These are phyloP conservation scores for Phaeotremella fagi DNA, from an alignment of 768 basidiomycete genomes.

Conservation along the genomic window DNA sequence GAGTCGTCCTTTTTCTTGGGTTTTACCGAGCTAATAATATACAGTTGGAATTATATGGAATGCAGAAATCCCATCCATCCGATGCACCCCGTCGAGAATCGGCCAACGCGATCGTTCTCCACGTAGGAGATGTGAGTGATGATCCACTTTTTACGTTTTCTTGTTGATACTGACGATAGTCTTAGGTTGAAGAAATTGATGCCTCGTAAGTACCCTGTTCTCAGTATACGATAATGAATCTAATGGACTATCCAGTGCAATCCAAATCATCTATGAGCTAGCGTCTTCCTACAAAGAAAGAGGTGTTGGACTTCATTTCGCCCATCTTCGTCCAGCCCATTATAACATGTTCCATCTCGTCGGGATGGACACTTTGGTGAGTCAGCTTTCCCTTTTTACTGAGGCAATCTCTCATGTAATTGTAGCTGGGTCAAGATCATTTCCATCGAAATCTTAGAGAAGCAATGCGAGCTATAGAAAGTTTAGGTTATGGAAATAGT, in stretches of 20 bases:
- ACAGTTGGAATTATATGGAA: constrained; percentile 82
- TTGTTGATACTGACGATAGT: not conserved
- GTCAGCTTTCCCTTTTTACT: too few species aligned
- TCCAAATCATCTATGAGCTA: constrained; percentile 76
- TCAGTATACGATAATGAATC: not conserved
- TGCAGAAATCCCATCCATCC: constrained; percentile 74
- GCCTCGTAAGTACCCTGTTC: constrained; percentile 61
- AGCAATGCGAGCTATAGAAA: constrained; percentile 39
- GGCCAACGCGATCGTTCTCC: constrained; percentile 77
- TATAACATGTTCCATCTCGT: constrained; percentile 39
- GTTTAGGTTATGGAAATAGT: constrained; percentile 34
- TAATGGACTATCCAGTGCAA: constrained; percentile 56
- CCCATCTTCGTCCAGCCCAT: constrained; percentile 41
- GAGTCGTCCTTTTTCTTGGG: too few species aligned
- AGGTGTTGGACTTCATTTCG: constrained; percentile 48
- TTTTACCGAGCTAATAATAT: not conserved
- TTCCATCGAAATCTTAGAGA: constrained; percentile 39
- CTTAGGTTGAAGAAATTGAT: constrained; percentile 70
- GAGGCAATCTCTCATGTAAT: too few species aligned
- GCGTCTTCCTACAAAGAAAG: constrained; percentile 69
- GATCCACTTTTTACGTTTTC: not conserved
- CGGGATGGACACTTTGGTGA: constrained; percentile 40
- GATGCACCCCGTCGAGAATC: constrained; percentile 71
- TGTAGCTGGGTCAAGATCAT: constrained; percentile 31
- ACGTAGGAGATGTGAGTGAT: constrained; percentile 65